Conservation (phyloP, 768 basidiomycete genomes). For the Coprinopsis sp. region DNA sequence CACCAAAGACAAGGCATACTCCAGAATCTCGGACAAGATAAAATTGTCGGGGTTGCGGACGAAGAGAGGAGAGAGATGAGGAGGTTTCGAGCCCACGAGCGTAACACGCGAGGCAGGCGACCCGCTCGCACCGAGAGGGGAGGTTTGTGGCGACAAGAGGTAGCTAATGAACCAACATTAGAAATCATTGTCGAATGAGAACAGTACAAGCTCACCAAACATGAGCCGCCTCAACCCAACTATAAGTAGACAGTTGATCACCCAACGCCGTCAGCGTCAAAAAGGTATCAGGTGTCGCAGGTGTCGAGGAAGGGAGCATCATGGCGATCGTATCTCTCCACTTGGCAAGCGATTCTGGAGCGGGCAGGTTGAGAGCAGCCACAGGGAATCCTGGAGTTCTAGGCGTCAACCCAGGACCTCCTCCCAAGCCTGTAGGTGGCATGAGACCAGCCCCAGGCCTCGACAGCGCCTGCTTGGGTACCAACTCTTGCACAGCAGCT, state of each 20-base stretch:
- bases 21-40: slow-evolving; percentile 84
- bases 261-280: slow-evolving; percentile 80
- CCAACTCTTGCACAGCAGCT: slow-evolving; percentile 68
- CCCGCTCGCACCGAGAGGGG: slow-evolving; percentile 68
- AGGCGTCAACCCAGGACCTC: slow-evolving; percentile 41
- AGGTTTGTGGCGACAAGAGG: slow-evolving; percentile 78
- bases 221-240: slow-evolving; percentile 84
- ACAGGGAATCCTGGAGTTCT: slow-evolving; percentile 60
- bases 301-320: slow-evolving; percentile 72
- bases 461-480: slow-evolving; percentile 53
- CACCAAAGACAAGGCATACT: slow-evolving; percentile 84
- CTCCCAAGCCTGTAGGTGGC: slow-evolving; percentile 26
- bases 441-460: slow-evolving; percentile 37
- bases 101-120: slow-evolving; percentile 62
- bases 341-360: slow-evolving; percentile 57
- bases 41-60: slow-evolving; percentile 68
- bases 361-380: slow-evolving; percentile 36
- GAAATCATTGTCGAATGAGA: background rate
- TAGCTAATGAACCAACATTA: slow-evolving; percentile 47
- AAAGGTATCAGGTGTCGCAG: slow-evolving; percentile 62
- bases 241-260: slow-evolving; percentile 67
- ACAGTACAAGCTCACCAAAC: slow-evolving; percentile 58
- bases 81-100: slow-evolving; percentile 68
- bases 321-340: slow-evolving; percentile 89
- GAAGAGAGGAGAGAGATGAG: slow-evolving; percentile 44